Base-by-base conservation (phyloP, 1,284 basidiomycete genomes). In the Ustilago nuda region DNA sequence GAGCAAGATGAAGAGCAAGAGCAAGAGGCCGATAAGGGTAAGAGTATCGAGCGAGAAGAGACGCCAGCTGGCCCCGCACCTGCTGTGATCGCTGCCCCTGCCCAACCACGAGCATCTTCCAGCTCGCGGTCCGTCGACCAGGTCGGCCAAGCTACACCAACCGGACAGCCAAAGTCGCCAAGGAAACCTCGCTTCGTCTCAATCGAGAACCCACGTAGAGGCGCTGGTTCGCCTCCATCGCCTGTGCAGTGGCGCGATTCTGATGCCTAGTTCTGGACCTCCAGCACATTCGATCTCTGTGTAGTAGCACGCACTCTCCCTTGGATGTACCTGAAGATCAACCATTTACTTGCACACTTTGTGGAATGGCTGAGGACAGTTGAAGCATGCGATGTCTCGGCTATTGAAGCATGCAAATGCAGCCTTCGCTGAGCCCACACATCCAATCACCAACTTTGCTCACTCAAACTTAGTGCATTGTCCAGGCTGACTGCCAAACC, bases 151-250 rank as follows among this genome's bases (percentile, higher is more conserved):
- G 23, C 54, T 3, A 1, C 45, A 39, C 11, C 43, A 5, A 8
- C 39, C n/a, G n/a, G 3, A 5, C 39, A 4, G 33, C 19, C 30
- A 36, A 60, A 39, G 41, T 9, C 41, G 11, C 23, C 30, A 6
- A 62, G 59, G 57, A 69, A 66, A 53, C 36, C 53, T 4, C 64
- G 67, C 50, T 76, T 57, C 39, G 60, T 76, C 5, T 52, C 57
- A 23, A 62, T 79, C 6, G 74, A 79, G 46, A 76, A 79, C 39
- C 74, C 77, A 4, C n/a, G 55, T 8, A 39, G 74, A 41, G 73
- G 69, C 30, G 60, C 77, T 0, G 70, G 74, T 13, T 56, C 61
- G 19, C 56, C 74, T 15, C 69, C 69, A 0, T 61, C 69, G 6
- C 70, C 77, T 13, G 67, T 75, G 5, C 76, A 78, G 61, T 78